These are phyloP conservation scores for Suhomyces emberorum DNA, from an alignment of 805 yeast genomes.

Conservation along the genomic window DNA sequence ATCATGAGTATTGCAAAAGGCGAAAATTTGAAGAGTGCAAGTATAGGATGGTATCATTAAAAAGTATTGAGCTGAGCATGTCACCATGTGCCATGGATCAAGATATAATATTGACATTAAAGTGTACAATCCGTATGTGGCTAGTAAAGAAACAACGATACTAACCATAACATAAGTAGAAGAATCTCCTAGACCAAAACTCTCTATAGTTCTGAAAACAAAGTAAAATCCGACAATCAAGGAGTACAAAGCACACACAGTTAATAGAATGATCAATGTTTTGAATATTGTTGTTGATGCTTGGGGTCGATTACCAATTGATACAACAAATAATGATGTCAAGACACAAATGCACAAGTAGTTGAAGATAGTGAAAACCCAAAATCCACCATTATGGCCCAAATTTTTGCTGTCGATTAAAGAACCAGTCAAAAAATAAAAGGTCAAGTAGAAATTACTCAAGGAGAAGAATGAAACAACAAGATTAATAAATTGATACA, in stretches of 20 bases:
- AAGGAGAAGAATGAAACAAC: conserved; percentile 24
- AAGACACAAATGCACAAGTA: conserved; percentile 79
- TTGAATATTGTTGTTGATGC: conserved; percentile 84
- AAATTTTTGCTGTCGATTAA: conserved; percentile 45
- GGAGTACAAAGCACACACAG: conserved; percentile 79
- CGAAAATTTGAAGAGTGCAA: conserved; percentile 90
- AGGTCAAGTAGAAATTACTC: conserved; percentile 27
- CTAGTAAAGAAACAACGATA: conserved; percentile 76
- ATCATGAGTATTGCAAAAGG: conserved; percentile 97
- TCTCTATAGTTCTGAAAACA: conserved; percentile 52
- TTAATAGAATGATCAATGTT: conserved; percentile 65
- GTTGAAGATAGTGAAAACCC: conserved; percentile 80
- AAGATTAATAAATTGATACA: conserved; percentile 20
- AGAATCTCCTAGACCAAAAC: conserved; percentile 39
- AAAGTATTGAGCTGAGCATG: conserved; percentile 86
- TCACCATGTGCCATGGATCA: conserved; percentile 95
- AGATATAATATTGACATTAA: conserved; percentile 79
- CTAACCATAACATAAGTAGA: conserved; percentile 59
- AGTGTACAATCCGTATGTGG: conserved; percentile 88
- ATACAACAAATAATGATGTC: conserved; percentile 84
- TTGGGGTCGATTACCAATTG: conserved; percentile 97
- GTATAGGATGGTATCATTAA: conserved; percentile 87
- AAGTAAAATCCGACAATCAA: conserved; percentile 79
- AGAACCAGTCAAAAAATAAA: conserved; percentile 63
- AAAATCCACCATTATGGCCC: conserved; percentile 72